These are phyloP conservation scores for Prototheca cutis DNA, from an alignment of 163 green algal genomes.

Conservation along the genomic window DNA sequence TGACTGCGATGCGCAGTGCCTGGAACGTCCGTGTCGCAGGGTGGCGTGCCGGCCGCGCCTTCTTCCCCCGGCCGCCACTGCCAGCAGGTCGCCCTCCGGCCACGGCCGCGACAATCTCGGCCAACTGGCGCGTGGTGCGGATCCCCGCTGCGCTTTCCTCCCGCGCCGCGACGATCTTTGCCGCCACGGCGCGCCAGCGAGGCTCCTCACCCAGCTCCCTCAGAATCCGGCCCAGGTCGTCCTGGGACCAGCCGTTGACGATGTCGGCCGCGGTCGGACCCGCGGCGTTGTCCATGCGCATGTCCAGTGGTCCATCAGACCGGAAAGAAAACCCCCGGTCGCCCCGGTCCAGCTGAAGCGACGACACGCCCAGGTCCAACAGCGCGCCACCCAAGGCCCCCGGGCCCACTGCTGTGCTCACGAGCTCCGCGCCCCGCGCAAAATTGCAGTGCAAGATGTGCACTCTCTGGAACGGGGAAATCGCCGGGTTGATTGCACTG, in stretches of 20 bases:
- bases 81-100: background rate
- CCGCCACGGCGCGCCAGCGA: conserved; percentile 64
- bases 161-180: conserved; percentile 48
- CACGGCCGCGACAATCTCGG: conserved; percentile 38
- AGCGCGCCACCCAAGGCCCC: conserved; percentile 60
- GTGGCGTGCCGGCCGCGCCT: conserved; percentile 33
- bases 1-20: conserved; percentile 92
- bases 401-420: background rate
- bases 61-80: background rate
- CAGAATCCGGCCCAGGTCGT: conserved; percentile 71
- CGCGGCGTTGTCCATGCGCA: conserved; percentile 68
- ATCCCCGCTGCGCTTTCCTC: conserved; percentile 42
- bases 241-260: conserved; percentile 80
- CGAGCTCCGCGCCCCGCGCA: background rate
- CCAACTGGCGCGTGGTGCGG: conserved; percentile 63
- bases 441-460: conserved; percentile 19
- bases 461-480: background rate
- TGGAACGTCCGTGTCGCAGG: conserved; percentile 89
- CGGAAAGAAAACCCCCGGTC: conserved; percentile 78
- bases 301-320: conserved; percentile 70
- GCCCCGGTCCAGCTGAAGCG: conserved; percentile 79
- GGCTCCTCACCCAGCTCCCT: conserved; percentile 89
- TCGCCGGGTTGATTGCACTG: too few species aligned
- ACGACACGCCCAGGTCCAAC: conserved; percentile 84
- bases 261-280: conserved; percentile 30